Evolutionary conservation across 106 monocot genomes (phyloP), one percentile per base, ranked within the genome.

Genomic region (Dendrobium officinale): DNA sequence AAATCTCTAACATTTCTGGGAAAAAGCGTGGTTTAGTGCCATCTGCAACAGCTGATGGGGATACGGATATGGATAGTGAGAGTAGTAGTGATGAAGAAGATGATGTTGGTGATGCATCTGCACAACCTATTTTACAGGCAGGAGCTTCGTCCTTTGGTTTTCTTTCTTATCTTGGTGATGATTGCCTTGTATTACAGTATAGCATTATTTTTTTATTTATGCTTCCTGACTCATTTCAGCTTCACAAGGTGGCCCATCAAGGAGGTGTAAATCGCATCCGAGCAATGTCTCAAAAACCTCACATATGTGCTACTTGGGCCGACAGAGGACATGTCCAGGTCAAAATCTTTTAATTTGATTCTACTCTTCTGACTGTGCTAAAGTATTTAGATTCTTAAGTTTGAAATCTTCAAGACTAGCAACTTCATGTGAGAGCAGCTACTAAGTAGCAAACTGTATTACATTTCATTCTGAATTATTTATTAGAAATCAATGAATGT

Each of bases 311-410:
- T 44, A 83, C 95, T 64, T 99, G 99, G 99, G 88, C 87, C 77
- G 99, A 99, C 44, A 86, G 89, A 81, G 99, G 95, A 40, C 78
- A 88, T 84, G 93, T 99, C 13, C 93, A 99, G 99, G 99, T 99
- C 79, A 8, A 59, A 48, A 68, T 27, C 73, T 19, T 79, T 80
- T 44, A 42, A 18, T 33, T 37, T 4, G 15, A 33, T 70, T 37
- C 1, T 2, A 43, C 44, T 9, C 4, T 44, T 44, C 74, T 43
- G 10, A 6, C 70, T 70, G 8, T 70, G 11, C 10, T 70, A 37
- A 70, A 70, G 10, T 4, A 61, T 22, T 61, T 61, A 61, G 61
- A 61, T 61, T 61, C 6, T 22, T 61, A 22, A 4, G 33, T 29
- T 70, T 37, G 86, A 70, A 89, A 91, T 61, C 80, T 37, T 70